Evolutionary conservation across 140 eudicot species (phyloP).

Genomic region (Oenanthe javanica): DNA sequence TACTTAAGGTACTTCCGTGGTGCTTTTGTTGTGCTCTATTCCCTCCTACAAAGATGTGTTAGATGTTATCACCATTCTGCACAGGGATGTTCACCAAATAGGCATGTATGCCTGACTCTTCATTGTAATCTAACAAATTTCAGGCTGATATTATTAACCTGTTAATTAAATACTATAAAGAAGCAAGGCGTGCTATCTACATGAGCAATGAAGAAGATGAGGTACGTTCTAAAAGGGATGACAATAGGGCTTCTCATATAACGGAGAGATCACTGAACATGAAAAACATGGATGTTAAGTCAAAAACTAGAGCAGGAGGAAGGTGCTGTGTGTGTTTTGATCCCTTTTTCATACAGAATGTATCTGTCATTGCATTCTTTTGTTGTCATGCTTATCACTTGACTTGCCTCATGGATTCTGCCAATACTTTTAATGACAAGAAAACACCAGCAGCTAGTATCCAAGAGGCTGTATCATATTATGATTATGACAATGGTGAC

Average conservation of each 20-base stretch:
- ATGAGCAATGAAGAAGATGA: slow-evolving; percentile 72
- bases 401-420: slow-evolving; percentile 73
- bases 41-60: background rate
- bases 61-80: background rate
- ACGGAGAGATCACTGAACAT: slow-evolving; percentile 47
- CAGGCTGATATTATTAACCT: slow-evolving; percentile 88
- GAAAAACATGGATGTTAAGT: slow-evolving; percentile 66
- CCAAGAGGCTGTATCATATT: slow-evolving; percentile 21
- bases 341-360: slow-evolving; percentile 64
- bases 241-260: slow-evolving; percentile 27
- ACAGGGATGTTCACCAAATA: background rate
- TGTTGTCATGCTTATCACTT: slow-evolving; percentile 91
- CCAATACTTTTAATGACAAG: slow-evolving; percentile 37
- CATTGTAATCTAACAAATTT: background rate
- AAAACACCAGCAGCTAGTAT: slow-evolving; percentile 29
- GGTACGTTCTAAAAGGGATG: slow-evolving; percentile 47
- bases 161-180: slow-evolving; percentile 79
- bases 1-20: slow-evolving; percentile 51
- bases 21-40: background rate
- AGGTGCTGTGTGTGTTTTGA: slow-evolving; percentile 94
- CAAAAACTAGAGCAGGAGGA: slow-evolving; percentile 75
- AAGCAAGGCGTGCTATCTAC: slow-evolving; percentile 88
- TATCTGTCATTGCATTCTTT: slow-evolving; percentile 66
- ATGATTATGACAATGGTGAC: slow-evolving; percentile 49
- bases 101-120: slow-evolving; percentile 1